These are phyloP conservation scores for Vitellaria paradoxa DNA, from an alignment of 179 eudicot species.

Conservation along the genomic window DNA sequence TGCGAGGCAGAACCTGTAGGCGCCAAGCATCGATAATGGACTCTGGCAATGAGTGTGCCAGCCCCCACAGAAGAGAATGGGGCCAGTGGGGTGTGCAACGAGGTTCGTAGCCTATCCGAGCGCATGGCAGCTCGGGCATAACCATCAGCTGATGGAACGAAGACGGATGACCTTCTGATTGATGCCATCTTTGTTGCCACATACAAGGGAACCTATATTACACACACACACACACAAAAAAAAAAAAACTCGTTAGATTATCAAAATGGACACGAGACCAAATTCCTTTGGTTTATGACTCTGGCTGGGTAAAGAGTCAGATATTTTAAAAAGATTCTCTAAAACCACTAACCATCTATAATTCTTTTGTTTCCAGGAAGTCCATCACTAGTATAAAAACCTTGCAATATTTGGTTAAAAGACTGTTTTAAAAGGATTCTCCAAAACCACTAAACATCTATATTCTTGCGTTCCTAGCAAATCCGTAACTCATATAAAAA, in stretches of 20 bases:
- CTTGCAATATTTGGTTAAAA: too few relatives aligned
- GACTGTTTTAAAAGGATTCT: too few relatives aligned
- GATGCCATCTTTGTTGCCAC: conserved; percentile 95
- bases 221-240: too few relatives aligned
- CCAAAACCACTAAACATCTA: too few relatives aligned
- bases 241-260: conserved; percentile 6
- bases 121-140: conserved; percentile 75
- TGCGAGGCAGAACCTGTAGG: conserved; percentile 55
- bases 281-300: background rate
- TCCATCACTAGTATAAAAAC: too few relatives aligned
- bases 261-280: background rate
- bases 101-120: conserved; percentile 88
- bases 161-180: conserved; percentile 74
- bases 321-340: background rate
- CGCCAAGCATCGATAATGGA: conserved; percentile 68
- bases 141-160: conserved; percentile 76
- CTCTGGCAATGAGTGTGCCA: conserved; percentile 63
- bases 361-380: too few relatives aligned
- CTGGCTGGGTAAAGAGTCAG: background rate
- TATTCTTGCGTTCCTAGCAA: too few relatives aligned
- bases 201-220: conserved; percentile 70
- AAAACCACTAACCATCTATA: too few relatives aligned
- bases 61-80: conserved; percentile 75
- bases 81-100: conserved; percentile 99
- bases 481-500: too few relatives aligned